Evolutionary conservation across 768 basidiomycete genomes (phyloP), one percentile per base, ranked within the genome.

Genomic region (Punctularia strigosozonata): DNA sequence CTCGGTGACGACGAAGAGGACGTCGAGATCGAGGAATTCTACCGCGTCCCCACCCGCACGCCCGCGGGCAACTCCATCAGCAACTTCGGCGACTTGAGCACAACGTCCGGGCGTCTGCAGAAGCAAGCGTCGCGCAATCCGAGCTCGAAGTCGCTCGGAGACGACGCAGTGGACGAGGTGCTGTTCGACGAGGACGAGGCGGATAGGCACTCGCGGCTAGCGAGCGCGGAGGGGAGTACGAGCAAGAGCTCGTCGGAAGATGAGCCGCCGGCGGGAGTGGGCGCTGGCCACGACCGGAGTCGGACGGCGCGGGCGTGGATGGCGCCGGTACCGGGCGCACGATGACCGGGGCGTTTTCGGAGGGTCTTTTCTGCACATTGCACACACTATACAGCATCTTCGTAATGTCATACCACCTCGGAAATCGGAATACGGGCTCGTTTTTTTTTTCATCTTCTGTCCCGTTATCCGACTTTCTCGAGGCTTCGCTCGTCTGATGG

Each of bases 1-100:
- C 45, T 55, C 25, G 50, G 62, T 31, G 46, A 69, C 36, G 57
- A 60, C 45, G 78, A 80, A 10, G 79, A 75, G 31, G 57, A 54
- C 42, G 77, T 77, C 25, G 74, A 77, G 25, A 58, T 71, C 22
- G 75, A 78, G 40, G 78, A 80, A 43, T 75, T 81, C 48, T 81
- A 84, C 53, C 73, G 70, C 44, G 64, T 80, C 15, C 74, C 80
- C 1, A 61, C 77, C 22, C 71, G 72, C 46, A 61, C 66, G 6
- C 66, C 66, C 23, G 59, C 10, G 10, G 18, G 38, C 54, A 7
- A 38, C 47, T 5, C 42, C 46, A 14, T 21, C 45, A 15, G 19
- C 39, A 71, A 70, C 50, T 69, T 80, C 52, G 66, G 75, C 5
- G 78, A 82, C 51, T 78, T 80, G 50, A 69, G 77, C 37, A 69